Base-by-base conservation (phyloP, 2,329 filamentous ascomycete genomes). In the Botrytis medusae region DNA sequence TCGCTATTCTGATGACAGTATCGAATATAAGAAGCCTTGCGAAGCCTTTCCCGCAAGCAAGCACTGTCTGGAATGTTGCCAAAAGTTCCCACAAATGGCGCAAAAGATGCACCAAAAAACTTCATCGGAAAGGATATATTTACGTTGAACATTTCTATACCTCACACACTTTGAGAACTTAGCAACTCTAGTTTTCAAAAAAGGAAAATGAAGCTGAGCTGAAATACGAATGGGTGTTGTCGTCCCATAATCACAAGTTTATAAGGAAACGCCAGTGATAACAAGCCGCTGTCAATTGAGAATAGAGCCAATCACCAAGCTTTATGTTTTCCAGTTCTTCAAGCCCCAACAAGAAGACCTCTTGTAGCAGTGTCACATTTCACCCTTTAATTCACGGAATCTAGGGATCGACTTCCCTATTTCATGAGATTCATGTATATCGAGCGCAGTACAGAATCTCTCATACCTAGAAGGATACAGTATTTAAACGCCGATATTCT, bases 371-470 rank as follows among this genome's bases (percentile, higher is more conserved):
- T 9, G 25, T 10, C 2, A 32, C 4, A 18, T 59, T 20, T 9
- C 7, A 48, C 8, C 20, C 20, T 10, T 14, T 16, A 4, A 4
- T 42, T 16, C 20, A 22, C 46, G 46, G 46, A 14, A 48, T 22
- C 20, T 48, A 10, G 2, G 46, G 44, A 22, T 46, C 18, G 20
- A 20, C 44, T 9, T 9, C 8, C 44, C 20, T 22, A 22, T 1
- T 3, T 7, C 20, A 4, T 46, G 0, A 2, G 14, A 3, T 1
- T 8, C 4, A 0, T 46, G 1, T 0, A 20, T 46, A 0, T 9
- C 46, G 20, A 48, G 20, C 2, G 22, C 8, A 48, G 25, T 10
- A 48, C 20, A 48, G 20, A 25, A 10, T 4, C 25, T 4, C 8
- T 4, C 20, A 3, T 48, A 20, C 46, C 20, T 48, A 20, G 0